phyloP scores from a whole-genome alignment of 1,284 basidiomycete genomes.

The Leccinum griseonigrum region DNA sequence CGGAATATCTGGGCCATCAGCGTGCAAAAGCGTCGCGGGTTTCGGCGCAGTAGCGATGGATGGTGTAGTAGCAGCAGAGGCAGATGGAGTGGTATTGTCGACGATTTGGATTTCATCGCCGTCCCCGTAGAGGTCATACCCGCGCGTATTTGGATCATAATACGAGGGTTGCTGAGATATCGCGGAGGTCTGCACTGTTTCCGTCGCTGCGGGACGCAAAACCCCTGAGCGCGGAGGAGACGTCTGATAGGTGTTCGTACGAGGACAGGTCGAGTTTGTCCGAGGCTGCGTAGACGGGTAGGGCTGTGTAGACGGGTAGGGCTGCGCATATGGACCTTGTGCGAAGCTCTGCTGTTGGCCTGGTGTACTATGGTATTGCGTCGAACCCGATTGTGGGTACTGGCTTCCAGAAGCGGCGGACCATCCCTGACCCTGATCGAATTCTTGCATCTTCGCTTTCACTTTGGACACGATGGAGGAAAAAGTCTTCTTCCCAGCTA shows the following conservation, averaged over 20 bases:
- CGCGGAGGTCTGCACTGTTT: neutral
- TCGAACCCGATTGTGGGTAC: neutral
- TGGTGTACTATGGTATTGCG: slow-evolving; percentile 2
- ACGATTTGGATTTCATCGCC: slow-evolving; percentile 18
- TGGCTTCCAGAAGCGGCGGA: slow-evolving; percentile 8
- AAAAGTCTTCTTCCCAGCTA: slow-evolving; percentile 77
- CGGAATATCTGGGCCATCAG: neutral
- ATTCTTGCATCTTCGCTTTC: slow-evolving; percentile 77
- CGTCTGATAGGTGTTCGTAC: slow-evolving; percentile 7
- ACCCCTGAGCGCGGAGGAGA: slow-evolving; percentile 20
- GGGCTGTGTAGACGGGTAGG: slow-evolving; percentile 1
- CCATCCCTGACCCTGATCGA: slow-evolving; percentile 48
- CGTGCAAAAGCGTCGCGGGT: neutral
- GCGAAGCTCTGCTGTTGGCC: slow-evolving; percentile 1
- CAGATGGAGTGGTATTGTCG: slow-evolving; percentile 5
- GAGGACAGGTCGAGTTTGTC: slow-evolving; percentile 1
- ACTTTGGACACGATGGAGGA: slow-evolving; percentile 68
- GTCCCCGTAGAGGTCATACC: slow-evolving; percentile 29
- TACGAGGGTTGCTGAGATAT: slow-evolving; percentile 31
- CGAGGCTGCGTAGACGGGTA: slow-evolving; percentile 1
- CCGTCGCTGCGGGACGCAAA: neutral
- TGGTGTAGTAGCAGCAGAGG: neutral
- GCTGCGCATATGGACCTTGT: slow-evolving; percentile 10
- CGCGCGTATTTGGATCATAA: slow-evolving; percentile 38
- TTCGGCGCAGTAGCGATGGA: neutral